Evolutionary conservation across 2,329 filamentous ascomycete genomes (phyloP).

Genomic region (Myrmaecium sp.): DNA sequence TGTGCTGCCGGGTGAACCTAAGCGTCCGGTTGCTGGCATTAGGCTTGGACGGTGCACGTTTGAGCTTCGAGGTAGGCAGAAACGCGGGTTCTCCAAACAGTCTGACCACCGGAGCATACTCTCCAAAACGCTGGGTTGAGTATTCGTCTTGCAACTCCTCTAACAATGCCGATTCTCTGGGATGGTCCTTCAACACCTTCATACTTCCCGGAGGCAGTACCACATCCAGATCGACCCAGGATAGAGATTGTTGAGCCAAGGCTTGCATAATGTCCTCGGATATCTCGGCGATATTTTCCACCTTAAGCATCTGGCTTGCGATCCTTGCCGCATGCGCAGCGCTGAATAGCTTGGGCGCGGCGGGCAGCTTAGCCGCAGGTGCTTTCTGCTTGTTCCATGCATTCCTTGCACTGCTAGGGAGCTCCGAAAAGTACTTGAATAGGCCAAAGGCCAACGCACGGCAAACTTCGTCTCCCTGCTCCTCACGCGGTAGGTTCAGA

Average conservation of each 20-base stretch:
- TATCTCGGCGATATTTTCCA: constrained; percentile 59
- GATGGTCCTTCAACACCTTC: constrained; percentile 14
- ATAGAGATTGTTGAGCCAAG: constrained; percentile 64
- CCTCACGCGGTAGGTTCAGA: constrained; percentile 75
- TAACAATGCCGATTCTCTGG: constrained; percentile 38
- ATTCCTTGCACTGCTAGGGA: constrained; percentile 60
- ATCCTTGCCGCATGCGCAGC: constrained; percentile 88
- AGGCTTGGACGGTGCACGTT: constrained; percentile 73
- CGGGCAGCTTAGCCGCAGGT: constrained; percentile 39
- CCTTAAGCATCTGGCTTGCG: constrained; percentile 65
- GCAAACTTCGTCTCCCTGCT: constrained; percentile 88
- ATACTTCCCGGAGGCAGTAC: constrained; percentile 68
- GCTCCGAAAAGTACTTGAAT: constrained; percentile 83
- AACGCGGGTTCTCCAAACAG: constrained; percentile 73
- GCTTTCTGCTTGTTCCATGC: constrained; percentile 42
- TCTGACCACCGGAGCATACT: constrained; percentile 60
- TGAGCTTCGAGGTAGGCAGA: constrained; percentile 67
- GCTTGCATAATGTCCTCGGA: constrained; percentile 58
- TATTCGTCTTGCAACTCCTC: constrained; percentile 48
- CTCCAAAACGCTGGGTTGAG: constrained; percentile 55
- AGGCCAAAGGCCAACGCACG: constrained; percentile 82
- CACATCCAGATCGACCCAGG: constrained; percentile 75
- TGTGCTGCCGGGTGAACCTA: constrained; percentile 65
- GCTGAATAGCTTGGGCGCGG: constrained; percentile 56
- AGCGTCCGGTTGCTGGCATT: constrained; percentile 63